These are phyloP conservation scores for Thielaviopsis musarum DNA, from an alignment of 2,329 filamentous ascomycete species.

Conservation along the genomic window DNA sequence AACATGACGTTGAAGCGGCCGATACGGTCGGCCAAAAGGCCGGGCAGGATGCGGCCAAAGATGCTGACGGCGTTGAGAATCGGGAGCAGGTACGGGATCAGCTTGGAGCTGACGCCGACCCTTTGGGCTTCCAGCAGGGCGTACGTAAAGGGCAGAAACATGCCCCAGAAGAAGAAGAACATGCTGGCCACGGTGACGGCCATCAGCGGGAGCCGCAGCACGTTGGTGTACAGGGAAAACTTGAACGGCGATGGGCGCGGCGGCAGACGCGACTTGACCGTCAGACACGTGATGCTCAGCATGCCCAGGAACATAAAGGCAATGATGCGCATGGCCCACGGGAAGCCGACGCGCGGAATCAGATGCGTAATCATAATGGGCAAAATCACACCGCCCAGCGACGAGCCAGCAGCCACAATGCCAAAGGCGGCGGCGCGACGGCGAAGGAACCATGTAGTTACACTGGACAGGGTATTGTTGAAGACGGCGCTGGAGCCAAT, in stretches of 20 bases:
- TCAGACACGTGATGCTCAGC: conserved; percentile 20
- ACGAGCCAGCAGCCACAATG: conserved; percentile 35
- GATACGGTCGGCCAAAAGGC: conserved; percentile 28
- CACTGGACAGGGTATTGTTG: conserved; percentile 24
- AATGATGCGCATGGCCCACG: conserved; percentile 31
- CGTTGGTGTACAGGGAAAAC: conserved; percentile 27
- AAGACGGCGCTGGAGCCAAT: conserved; percentile 28
- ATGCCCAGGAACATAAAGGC: conserved; percentile 29
- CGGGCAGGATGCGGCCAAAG: conserved; percentile 34
- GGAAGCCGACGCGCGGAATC: conserved; percentile 27
- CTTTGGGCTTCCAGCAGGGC: conserved; percentile 30
- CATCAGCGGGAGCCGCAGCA: conserved; percentile 30
- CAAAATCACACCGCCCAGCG: conserved; percentile 38
- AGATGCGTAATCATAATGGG: conserved; percentile 43
- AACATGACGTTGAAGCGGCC: conserved; percentile 34
- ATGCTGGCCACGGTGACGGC: conserved; percentile 25
- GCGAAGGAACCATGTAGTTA: conserved; percentile 35
- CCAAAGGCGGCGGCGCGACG: conserved; percentile 36
- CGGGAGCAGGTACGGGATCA: conserved; percentile 31
- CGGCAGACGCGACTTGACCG: conserved; percentile 26
- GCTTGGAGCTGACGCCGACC: conserved; percentile 24
- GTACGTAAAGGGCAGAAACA: conserved; percentile 39
- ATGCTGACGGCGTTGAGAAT: conserved; percentile 42
- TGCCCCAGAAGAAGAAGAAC: conserved; percentile 39
- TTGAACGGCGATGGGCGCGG: conserved; percentile 29